Base-by-base conservation (phyloP, 169 alveolate species). In the Cryptosporidium ryanae region DNA sequence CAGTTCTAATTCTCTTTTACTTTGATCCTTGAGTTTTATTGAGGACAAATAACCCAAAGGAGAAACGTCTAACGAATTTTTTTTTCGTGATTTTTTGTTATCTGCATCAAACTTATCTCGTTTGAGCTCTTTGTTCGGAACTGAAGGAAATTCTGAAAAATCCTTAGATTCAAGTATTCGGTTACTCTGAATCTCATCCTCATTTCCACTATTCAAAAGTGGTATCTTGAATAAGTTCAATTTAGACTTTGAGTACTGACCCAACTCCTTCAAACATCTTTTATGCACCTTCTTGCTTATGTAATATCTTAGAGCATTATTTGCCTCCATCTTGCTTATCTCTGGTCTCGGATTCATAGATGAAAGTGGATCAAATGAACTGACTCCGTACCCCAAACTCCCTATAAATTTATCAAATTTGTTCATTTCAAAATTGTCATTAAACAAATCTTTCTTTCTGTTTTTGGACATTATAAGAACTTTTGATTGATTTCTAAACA, bases 331-430 rank as follows among this genome's bases (percentile, higher is more conserved):
- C 21, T 76, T 59, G 21, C 38, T 57, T 6, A 76, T 46, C 15
- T 76, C 87, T 0, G 87, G 87, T 34, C 71, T 76, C 2, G 87
- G 87, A 31, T 76, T 76, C 71, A 76, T 59, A 15, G 65, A 59
- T 21, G 34, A 34, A 2, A 76, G 38, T 8, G 68, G 43, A 44
- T 76, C 87, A 76, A 76, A 61, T 25, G 87, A 76, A 23, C 61
- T 46, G 18, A 27, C 17, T 15, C 87, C 87, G 34, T 76, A 76
- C 43, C 87, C 87, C 38, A 76, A 61, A 12, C 52, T 32, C 12
- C 87, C 87, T 15, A 76, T 76, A 76, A 59, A 76, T 12, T 54
- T 61, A 59, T 76, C 87, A 31, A 76, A 23, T 18, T 57, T 55
- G 8, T 31, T 55, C 57, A 48, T 38, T 4, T 76, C 64, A 32